A percentile compares a stretch with the other conserved stretches of the same genome.
These are phyloP conservation scores for Platanus orientalis DNA, from an alignment of 164 flowering plant species.

Conservation along the genomic window DNA sequence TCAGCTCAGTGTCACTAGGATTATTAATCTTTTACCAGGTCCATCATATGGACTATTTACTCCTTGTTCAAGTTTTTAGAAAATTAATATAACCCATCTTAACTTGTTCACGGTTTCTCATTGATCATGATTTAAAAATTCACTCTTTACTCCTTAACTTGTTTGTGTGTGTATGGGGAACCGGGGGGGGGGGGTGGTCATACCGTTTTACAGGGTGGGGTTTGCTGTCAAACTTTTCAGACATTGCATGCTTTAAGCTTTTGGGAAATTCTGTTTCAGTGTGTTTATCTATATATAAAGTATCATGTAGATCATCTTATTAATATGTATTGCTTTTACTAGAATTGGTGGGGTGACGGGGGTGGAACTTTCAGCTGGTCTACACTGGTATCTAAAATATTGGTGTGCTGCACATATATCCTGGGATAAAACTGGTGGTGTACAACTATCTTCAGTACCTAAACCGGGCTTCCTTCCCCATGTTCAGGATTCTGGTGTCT, in stretches of 20 bases:
- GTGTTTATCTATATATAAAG: not conserved
- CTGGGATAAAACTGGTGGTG: conserved; percentile 81
- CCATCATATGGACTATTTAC: too few species aligned
- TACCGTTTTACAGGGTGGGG: too few species aligned
- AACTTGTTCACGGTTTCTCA: too few species aligned
- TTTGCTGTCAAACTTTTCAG: not conserved
- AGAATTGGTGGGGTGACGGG: conserved; percentile 61
- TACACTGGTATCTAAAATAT: conserved; percentile 73
- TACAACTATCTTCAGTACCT: conserved; percentile 56
- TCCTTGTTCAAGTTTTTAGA: too few species aligned
- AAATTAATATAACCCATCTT: too few species aligned
- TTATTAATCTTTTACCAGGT: too few species aligned
- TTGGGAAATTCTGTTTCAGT: not conserved
- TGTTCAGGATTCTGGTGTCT: conserved; percentile 41
- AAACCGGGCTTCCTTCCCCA: conserved; percentile 52
- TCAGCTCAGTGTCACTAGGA: too few species aligned
- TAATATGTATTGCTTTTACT: not conserved
- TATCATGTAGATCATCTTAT: not conserved
- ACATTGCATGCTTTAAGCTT: not conserved
- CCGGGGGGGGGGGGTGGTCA: too few species aligned
- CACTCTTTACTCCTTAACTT: too few species aligned
- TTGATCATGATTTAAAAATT: not conserved
- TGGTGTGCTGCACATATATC: conserved; percentile 75
- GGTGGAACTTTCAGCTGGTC: conserved; percentile 69
- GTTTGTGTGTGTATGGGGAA: too few species aligned